Conservation (phyloP, 768 basidiomycete genomes). For the Lentinula raphanica region DNA sequence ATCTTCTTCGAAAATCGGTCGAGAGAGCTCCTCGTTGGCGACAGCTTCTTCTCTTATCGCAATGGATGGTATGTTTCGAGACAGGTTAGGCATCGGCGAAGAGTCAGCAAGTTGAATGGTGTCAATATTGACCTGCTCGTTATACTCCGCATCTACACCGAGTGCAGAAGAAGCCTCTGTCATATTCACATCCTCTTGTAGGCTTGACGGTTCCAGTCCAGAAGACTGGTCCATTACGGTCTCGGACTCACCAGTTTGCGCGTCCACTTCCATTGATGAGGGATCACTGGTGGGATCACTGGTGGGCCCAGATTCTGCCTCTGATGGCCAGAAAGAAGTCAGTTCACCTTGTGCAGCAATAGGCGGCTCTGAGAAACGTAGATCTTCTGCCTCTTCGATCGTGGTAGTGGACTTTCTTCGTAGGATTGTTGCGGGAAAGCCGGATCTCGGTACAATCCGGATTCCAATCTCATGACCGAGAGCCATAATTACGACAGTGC, state of each 20-base stretch:
- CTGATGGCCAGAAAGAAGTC: too few species aligned
- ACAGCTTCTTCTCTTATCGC: not conserved
- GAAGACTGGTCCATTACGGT: not conserved
- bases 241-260: not conserved
- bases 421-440: not conserved
- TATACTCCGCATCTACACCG: not conserved
- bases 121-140: not conserved
- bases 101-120: not conserved
- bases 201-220: not conserved
- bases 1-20: not conserved
- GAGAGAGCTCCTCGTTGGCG: not conserved
- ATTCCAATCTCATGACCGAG: conserved; percentile 3
- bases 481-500: not conserved
- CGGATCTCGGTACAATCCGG: not conserved
- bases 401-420: not conserved
- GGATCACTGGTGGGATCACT: not conserved
- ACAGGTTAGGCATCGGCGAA: not conserved
- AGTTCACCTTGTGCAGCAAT: not conserved
- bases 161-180: not conserved
- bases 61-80: not conserved
- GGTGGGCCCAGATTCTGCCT: too few species aligned
- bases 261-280: not conserved
- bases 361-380: not conserved
- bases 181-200: not conserved
- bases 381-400: not conserved